These are phyloP conservation scores for Teunomyces cretensis DNA, from an alignment of 805 yeast genomes.

Conservation along the genomic window DNA sequence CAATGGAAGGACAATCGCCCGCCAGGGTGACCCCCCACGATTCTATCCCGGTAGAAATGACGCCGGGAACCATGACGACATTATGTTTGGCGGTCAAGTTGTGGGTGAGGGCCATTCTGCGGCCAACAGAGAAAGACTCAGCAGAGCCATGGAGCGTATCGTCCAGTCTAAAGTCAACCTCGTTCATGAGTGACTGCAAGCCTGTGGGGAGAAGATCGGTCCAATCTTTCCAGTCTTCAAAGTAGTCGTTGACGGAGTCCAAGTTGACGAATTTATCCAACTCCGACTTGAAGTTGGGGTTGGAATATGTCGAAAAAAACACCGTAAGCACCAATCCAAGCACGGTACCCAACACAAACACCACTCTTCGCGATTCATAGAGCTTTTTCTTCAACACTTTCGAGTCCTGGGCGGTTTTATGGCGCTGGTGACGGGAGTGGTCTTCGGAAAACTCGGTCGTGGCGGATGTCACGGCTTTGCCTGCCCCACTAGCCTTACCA, in stretches of 20 bases:
- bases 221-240: constrained; percentile 44
- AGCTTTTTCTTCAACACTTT: constrained; percentile 20
- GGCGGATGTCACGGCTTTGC: not conserved
- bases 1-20: constrained; percentile 75
- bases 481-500: not conserved
- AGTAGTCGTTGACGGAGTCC: constrained; percentile 49
- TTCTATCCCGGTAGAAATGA: constrained; percentile 91
- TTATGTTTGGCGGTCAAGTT: constrained; percentile 64
- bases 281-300: constrained; percentile 43
- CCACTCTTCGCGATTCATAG: constrained; percentile 54
- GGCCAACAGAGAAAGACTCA: constrained; percentile 89
- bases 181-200: constrained; percentile 57
- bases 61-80: constrained; percentile 94
- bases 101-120: constrained; percentile 49
- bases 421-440: constrained; percentile 2
- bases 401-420: constrained; percentile 3
- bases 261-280: constrained; percentile 51
- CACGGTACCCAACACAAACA: constrained; percentile 69
- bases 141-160: constrained; percentile 51
- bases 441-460: not conserved
- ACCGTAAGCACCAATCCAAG: constrained; percentile 67
- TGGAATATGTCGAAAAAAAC: constrained; percentile 47
- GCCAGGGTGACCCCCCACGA: constrained; percentile 79
- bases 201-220: constrained; percentile 68
- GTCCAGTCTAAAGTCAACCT: constrained; percentile 40